Evolutionary conservation across 371 early-diverging fungal species (phyloP).

Genomic region (Haplosporangium sp.): DNA sequence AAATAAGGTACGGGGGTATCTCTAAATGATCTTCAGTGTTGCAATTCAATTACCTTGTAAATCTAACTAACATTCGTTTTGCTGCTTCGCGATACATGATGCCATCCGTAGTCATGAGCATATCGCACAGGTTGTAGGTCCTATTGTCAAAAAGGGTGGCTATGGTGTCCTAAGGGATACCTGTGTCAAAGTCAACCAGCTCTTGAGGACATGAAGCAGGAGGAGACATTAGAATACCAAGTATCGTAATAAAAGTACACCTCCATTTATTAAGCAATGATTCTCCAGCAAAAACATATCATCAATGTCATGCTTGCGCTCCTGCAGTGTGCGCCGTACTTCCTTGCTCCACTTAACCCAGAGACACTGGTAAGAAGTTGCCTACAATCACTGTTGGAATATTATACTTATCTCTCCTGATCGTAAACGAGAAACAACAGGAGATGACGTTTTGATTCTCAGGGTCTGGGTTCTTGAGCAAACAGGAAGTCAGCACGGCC

Average conservation of each 20-base stretch:
- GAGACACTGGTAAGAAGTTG: conserved; percentile 79
- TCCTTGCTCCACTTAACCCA: conserved; percentile 10
- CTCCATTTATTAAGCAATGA: no score
- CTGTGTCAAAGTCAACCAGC: conserved; percentile 40
- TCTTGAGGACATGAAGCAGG: conserved; percentile 10
- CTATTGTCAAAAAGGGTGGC: conserved; percentile 39
- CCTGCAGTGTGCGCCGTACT: no score
- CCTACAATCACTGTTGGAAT: conserved; percentile 87
- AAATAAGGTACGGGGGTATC: conserved; percentile 24
- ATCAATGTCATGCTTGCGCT: no score
- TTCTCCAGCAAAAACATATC: no score
- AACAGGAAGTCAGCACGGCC: conserved; percentile 90
- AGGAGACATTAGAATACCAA: background rate
- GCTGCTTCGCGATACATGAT: background rate
- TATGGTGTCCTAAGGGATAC: conserved; percentile 34
- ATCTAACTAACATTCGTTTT: background rate
- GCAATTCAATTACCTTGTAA: background rate
- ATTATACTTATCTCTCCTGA: conserved; percentile 90
- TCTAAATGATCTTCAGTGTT: no score
- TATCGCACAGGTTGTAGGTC: conserved; percentile 25
- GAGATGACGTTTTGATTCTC: conserved; percentile 69
- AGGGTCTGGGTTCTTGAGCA: conserved; percentile 70
- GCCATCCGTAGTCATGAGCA: conserved; percentile 18
- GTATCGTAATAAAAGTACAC: background rate
- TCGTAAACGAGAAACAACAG: conserved; percentile 94